phyloP scores from a whole-genome alignment of 768 basidiomycete genomes.

The Chalciporus pseudorubinellus region DNA sequence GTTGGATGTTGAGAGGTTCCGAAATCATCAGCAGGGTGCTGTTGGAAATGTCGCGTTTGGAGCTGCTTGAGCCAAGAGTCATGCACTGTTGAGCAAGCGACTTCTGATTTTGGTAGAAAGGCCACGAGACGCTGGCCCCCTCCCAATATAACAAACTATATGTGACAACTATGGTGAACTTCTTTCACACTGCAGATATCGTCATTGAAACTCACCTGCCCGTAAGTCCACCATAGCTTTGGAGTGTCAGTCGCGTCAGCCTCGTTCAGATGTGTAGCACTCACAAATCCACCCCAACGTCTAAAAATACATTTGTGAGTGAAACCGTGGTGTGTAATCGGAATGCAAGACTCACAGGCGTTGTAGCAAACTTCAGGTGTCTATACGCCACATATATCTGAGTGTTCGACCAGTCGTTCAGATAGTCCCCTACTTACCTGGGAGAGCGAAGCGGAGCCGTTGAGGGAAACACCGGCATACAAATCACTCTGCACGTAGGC shows the following conservation, averaged over 20 bases:
- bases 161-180: not conserved
- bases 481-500: not conserved
- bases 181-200: not conserved
- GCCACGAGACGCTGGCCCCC: not conserved
- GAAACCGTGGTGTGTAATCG: not conserved
- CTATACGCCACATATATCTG: too few species aligned
- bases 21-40: not conserved
- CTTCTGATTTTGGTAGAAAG: not conserved
- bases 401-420: too few species aligned
- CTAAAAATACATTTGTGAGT: not conserved
- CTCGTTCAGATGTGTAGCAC: not conserved
- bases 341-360: not conserved
- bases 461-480: not conserved
- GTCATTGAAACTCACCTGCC: not conserved
- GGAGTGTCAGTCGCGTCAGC: not conserved
- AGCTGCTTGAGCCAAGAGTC: not conserved
- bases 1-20: not conserved
- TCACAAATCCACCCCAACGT: not conserved
- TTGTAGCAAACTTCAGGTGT: not conserved
- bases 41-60: not conserved
- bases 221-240: not conserved
- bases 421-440: not conserved
- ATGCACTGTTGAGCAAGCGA: not conserved
- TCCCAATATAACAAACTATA: not conserved
- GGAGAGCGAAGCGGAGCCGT: not conserved